These are phyloP conservation scores for Fimicolochytrium jonesii DNA, from an alignment of 192 early-diverging fungal species.

Conservation along the genomic window DNA sequence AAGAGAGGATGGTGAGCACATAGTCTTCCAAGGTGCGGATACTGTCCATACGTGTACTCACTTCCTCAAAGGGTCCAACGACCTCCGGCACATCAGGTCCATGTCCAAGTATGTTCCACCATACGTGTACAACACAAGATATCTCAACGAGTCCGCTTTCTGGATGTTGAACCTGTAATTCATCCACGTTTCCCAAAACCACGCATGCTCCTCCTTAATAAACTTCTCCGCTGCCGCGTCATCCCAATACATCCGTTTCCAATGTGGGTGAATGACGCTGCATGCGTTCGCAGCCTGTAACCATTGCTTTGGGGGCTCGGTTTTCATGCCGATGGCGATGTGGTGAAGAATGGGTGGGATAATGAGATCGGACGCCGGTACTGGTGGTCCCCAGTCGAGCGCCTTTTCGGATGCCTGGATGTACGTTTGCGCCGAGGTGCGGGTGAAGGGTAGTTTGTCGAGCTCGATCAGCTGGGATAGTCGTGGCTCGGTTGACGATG, in stretches of 20 bases:
- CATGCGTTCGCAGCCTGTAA: conserved; percentile 11
- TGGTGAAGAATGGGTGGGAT: conserved; percentile 38
- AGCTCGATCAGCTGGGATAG: too few relatives aligned
- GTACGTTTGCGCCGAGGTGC: background rate
- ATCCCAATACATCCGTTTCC: conserved; percentile 28
- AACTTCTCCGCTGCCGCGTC: conserved; percentile 18
- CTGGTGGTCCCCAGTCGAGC: conserved; percentile 12
- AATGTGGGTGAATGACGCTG: conserved; percentile 21
- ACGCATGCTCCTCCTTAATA: conserved; percentile 21
- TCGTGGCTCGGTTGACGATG: too few relatives aligned
- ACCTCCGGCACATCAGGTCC: conserved; percentile 29
- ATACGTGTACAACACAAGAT: conserved; percentile 31
- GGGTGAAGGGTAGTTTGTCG: too few relatives aligned
- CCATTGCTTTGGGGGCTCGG: conserved; percentile 21
- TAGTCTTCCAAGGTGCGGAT: too few relatives aligned
- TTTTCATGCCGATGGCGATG: conserved; percentile 19
- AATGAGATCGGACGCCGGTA: background rate
- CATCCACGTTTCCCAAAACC: conserved; percentile 25
- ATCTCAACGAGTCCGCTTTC: conserved; percentile 33
- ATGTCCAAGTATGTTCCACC: conserved; percentile 39
- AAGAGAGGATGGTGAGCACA: too few relatives aligned
- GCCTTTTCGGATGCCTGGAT: background rate
- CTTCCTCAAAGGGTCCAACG: conserved; percentile 24
- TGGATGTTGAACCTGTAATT: conserved; percentile 25
- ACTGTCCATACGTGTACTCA: too few relatives aligned